Evolutionary conservation across 345 rosid species (phyloP), one percentile per base, ranked within the genome.

Genomic region (Alliaria petiolata): DNA sequence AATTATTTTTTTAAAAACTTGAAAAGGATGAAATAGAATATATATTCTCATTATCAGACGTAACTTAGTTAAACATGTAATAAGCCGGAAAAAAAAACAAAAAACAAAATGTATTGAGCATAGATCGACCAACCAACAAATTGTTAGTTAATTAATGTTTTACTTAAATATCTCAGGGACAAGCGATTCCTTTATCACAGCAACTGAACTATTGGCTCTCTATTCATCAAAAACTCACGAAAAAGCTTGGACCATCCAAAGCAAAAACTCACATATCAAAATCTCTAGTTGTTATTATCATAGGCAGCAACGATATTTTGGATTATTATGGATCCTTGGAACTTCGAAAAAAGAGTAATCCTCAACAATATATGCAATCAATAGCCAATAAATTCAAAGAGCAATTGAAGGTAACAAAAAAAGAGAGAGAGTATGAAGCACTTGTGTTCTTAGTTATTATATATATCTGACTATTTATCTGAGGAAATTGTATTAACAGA

Each of bases 231-330:
- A 65, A 44, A 22, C 15, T 88, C 65, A 69, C 63, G 16, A 25
- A 20, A 1, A 69, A 65, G 45, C 52, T 85, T 56, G 85, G 77
- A 74, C 34, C 81, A 13, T 11, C 77, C 2, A 74, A 10, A 35
- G 81, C 83, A 36, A 79, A 81, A 40, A 15, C 38, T 4, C 85
- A 70, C 69, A 4, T 83, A 2, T 69, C 90, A 0, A 87, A 81
- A 56, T 88, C 98, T 7, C 71, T 92, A 44, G 85, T 81, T 61
- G 25, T 25, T 16, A 28, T 85, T 28, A 81, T 81, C 10, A 82
- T 83, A 0, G 95, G 96, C 0, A 88, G 91, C 79, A 90, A 92
- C 14, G 93, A 88, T 67, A 42, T 92, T 47, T 80, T 87, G 7
- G 83, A 71, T 38, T 90, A 87, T 58, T 81, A 60, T 30, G 80